Base-by-base conservation (phyloP, 139 green algal genomes). In the Pseudopediastrum boryanum region DNA sequence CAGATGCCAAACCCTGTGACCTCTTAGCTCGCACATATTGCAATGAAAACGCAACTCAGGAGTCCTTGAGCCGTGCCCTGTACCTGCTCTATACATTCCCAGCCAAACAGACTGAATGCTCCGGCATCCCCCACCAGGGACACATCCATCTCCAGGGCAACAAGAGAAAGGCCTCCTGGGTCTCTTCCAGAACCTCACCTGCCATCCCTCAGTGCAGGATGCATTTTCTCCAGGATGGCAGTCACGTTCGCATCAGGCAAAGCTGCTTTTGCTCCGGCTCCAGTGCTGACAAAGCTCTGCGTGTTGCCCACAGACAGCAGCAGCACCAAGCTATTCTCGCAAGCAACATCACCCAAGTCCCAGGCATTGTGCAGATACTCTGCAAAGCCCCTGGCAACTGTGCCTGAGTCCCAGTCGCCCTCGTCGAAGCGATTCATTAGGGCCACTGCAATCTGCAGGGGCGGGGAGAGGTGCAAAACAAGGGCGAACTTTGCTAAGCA, bases 271-370 rank as follows among this genome's bases (percentile, higher is more conserved):
- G 78, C 77, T 12, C 80, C 85, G 36, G 50, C 31, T 0, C 83
- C 86, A 0, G 83, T 85, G 69, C 75, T 85, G 73, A 92, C 81
- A 78, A 83, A 88, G 12, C 83, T 69, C 79, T 87, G 72, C 0
- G 85, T 67, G 59, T 92, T 78, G 2, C 82, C 43, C 1, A 85
- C 61, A 2, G 90, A 62, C 48, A 92, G 62, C 5, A 95, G 75
- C 39, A 95, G 36, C 19, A 95, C 43, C 36, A 91, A 62, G 56
- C 90, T 90, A 61, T 94, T 89, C 77, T 89, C 25, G 84, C 90
- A 94, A 19, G 54, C 72, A 1, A 59, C 67, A 29, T 90, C 63
- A 54, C 90, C 90, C 25, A 94, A 84, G 16, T 86, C 89, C 90
- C 90, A 94, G 2, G 21, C n/a, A 23, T 86, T 78, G 43, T 90